Evolutionary conservation across 2,329 filamentous ascomycete genomes (phyloP), one percentile per base, ranked within the genome.

Genomic region (Trichothecium roseum): DNA sequence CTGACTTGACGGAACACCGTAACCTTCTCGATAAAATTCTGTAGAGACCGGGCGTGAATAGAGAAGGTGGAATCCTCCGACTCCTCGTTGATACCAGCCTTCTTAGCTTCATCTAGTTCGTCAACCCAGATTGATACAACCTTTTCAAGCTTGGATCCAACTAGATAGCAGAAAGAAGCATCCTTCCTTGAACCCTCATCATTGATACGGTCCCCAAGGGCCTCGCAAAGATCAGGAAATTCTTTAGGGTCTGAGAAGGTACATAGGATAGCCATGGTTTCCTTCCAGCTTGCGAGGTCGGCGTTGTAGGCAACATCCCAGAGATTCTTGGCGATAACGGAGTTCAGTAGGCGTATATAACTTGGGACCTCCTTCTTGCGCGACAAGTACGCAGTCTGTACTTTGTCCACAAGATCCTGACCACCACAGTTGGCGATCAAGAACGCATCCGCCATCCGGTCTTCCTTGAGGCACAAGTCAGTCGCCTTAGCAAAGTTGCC

Each of bases 261-360:
- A 71, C 91, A 98, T 36, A 98, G 66, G 1, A 88, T 84, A 18
- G 86, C 88, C 84, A 98, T 93, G 3, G 89, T 81, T 59, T 96
- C 91, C 62, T 93, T 96, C 93, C 91, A 98, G 60, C 91, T 84
- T 35, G 74, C 72, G 31, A 98, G 65, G 51, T 95, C 84, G 7
- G 89, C 91, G 51, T 98, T 98, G 62, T 96, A 86, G 7, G 96
- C 91, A 31, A 96, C 74, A 61, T 98, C 91, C 91, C 89, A 96
- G 2, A 98, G 71, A 52, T 98, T 95, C 68, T 96, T 96, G 42
- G 84, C 80, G 38, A 94, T 88, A 35, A 98, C 85, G 5, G 89
- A 94, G 35, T 84, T 81, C 37, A 98, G 70, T 8, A 98, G 70
- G 30, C 93, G 81, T 38, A 96, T 68, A 52, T 98, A 98, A 60